Conservation (phyloP, 495 filamentous ascomycete species). For the Podospora appendiculata region DNA sequence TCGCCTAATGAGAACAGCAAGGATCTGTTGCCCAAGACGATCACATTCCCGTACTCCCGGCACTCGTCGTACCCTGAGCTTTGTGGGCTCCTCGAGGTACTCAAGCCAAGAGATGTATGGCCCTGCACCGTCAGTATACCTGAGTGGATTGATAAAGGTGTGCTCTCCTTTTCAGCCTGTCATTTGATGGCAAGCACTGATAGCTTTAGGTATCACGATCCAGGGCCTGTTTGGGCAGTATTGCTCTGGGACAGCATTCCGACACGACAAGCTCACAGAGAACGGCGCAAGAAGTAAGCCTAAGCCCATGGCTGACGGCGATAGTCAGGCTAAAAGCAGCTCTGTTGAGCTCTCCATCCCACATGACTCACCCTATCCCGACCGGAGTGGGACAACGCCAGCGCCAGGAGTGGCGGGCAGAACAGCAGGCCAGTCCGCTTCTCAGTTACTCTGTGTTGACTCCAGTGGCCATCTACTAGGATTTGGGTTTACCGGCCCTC, state of each 20-base stretch:
- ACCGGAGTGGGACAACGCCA: background rate
- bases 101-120: conserved; percentile 69
- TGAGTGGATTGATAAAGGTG: conserved; percentile 49
- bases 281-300: conserved; percentile 2
- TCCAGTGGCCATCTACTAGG: no score
- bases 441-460: no score
- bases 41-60: conserved; percentile 76
- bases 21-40: conserved; percentile 29
- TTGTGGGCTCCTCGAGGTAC: conserved; percentile 57
- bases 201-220: conserved; percentile 43
- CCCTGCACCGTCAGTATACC: conserved; percentile 70
- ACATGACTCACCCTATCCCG: background rate
- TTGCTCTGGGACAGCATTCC: conserved; percentile 53
- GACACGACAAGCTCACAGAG: conserved; percentile 59
- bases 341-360: conserved; percentile 1
- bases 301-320: background rate
- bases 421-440: no score
- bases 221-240: conserved; percentile 60
- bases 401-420: no score
- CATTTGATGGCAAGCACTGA: background rate
- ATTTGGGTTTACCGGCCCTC: background rate
- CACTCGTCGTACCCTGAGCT: conserved; percentile 85
- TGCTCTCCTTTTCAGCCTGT: background rate
- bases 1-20: background rate
- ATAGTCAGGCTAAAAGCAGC: conserved; percentile 16